A percentile compares a stretch with the other conserved stretches of the same genome.
Conservation (phyloP, 805 yeast species). For the Spathaspora girioi region DNA sequence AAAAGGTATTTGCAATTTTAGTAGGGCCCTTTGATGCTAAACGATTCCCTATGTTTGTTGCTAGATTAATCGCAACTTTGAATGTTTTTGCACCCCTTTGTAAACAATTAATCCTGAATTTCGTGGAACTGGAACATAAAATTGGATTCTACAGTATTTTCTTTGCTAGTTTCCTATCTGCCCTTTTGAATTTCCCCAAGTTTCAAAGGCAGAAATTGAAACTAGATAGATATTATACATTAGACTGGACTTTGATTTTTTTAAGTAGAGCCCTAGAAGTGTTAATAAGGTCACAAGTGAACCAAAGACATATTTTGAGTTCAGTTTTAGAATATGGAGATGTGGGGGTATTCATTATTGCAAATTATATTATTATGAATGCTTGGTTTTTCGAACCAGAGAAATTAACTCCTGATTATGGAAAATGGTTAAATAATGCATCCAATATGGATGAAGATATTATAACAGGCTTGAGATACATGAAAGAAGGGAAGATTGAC, state of each 20-base stretch:
- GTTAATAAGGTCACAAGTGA: background rate
- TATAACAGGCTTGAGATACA: slow-evolving; percentile 21
- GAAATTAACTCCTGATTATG: slow-evolving; percentile 33
- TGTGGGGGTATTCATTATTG: slow-evolving; percentile 18
- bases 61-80: slow-evolving; percentile 19
- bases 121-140: background rate
- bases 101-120: background rate
- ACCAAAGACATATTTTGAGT: background rate
- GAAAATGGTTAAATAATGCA: slow-evolving; percentile 41
- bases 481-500: slow-evolving; percentile 21
- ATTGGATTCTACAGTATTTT: slow-evolving; percentile 2
- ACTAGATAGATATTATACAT: slow-evolving; percentile 21
- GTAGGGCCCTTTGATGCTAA: slow-evolving; percentile 16
- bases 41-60: slow-evolving; percentile 25
- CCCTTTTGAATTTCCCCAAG: slow-evolving; percentile 20
- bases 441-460: slow-evolving; percentile 40
- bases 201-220: slow-evolving; percentile 17
- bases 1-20: slow-evolving; percentile 11
- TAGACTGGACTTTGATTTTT: slow-evolving; percentile 28
- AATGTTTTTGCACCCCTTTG: slow-evolving; percentile 14
- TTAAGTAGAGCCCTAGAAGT: slow-evolving; percentile 26
- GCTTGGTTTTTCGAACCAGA: slow-evolving; percentile 33
- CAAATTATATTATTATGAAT: slow-evolving; percentile 25
- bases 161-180: slow-evolving; percentile 17
- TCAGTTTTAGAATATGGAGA: slow-evolving; percentile 14